Conservation (phyloP, 495 filamentous ascomycete species). For the Hypoxylon lienhwacheense region DNA sequence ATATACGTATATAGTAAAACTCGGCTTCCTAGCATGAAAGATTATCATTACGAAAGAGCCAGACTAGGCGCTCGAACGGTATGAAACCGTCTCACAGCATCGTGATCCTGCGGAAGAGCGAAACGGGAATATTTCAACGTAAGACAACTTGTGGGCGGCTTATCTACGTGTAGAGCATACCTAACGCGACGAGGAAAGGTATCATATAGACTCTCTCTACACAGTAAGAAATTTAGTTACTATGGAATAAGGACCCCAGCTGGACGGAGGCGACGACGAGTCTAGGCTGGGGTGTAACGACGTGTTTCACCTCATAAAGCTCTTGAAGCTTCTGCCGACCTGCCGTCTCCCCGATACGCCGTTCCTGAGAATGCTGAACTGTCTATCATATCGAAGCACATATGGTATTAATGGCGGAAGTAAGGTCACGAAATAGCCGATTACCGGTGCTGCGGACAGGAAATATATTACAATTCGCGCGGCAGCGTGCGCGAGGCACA, state of each 20-base stretch:
- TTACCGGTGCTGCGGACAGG: slow-evolving; percentile 10
- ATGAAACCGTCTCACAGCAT: slow-evolving; percentile 11
- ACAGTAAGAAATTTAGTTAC: slow-evolving; percentile 15
- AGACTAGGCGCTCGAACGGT: neutral
- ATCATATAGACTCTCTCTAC: neutral
- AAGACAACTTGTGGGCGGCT: slow-evolving; percentile 10
- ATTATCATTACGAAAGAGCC: neutral
- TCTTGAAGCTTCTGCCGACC: slow-evolving; percentile 8
- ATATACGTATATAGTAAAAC: neutral
- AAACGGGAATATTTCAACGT: slow-evolving; percentile 18
- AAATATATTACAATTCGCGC: slow-evolving; percentile 22
- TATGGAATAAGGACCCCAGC: slow-evolving; percentile 4
- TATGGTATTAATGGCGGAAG: no score
- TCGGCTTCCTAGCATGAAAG: neutral
- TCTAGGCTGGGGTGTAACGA: slow-evolving; percentile 6
- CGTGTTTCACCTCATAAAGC: slow-evolving; percentile 24
- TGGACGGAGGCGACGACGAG: slow-evolving; percentile 1
- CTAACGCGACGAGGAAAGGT: slow-evolving; percentile 7
- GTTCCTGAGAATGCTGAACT: slow-evolving; percentile 1
- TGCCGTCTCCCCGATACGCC: neutral
- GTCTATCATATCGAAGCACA: slow-evolving; percentile 5
- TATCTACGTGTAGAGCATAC: slow-evolving; percentile 10
- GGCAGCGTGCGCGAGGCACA: slow-evolving; percentile 11
- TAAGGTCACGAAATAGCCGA: slow-evolving; percentile 13
- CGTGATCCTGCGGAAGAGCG: slow-evolving; percentile 12